phyloP scores from a whole-genome alignment of 2,329 filamentous ascomycete species.

The Sporothrix pallida region DNA sequence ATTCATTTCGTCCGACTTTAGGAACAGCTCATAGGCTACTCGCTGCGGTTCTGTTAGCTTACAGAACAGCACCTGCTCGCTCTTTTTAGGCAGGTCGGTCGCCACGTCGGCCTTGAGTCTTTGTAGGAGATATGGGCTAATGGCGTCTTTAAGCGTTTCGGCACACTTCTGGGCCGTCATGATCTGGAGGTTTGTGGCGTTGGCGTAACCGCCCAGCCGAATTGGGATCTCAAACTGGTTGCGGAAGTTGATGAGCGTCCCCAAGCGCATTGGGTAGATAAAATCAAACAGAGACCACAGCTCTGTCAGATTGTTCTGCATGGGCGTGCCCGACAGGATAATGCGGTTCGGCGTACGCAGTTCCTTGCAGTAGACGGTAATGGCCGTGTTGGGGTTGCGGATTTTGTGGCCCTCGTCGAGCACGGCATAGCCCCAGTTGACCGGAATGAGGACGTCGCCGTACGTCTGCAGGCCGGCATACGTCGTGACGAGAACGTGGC shows the following conservation, averaged over 20 bases:
- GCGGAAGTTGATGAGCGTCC: conserved; percentile 87
- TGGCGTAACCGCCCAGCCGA: conserved; percentile 89
- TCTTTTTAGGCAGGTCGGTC: conserved; percentile 91
- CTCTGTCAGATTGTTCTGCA: conserved; percentile 95
- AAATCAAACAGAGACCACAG: conserved; percentile 98
- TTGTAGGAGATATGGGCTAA: conserved; percentile 90
- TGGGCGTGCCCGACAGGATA: conserved; percentile 93
- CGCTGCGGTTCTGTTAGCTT: conserved; percentile 83
- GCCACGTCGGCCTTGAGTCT: conserved; percentile 93
- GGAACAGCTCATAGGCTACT: conserved; percentile 78
- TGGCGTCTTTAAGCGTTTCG: conserved; percentile 89
- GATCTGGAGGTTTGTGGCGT: conserved; percentile 90
- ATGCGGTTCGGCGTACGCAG: conserved; percentile 86
- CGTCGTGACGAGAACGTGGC: conserved; percentile 93
- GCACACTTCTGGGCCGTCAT: conserved; percentile 95
- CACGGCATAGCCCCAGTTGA: conserved; percentile 91
- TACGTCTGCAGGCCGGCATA: conserved; percentile 97
- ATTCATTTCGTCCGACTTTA: conserved; percentile 83
- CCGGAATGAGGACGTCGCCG: conserved; percentile 76
- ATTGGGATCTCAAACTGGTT: conserved; percentile 95
- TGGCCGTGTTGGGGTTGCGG: conserved; percentile 91
- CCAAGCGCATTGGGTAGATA: conserved; percentile 93
- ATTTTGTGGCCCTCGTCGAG: conserved; percentile 98
- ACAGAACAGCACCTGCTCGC: conserved; percentile 94
- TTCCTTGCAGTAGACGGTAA: conserved; percentile 95